Conservation (phyloP, 352 stramenopile species). For the Phytophthora megakarya region DNA sequence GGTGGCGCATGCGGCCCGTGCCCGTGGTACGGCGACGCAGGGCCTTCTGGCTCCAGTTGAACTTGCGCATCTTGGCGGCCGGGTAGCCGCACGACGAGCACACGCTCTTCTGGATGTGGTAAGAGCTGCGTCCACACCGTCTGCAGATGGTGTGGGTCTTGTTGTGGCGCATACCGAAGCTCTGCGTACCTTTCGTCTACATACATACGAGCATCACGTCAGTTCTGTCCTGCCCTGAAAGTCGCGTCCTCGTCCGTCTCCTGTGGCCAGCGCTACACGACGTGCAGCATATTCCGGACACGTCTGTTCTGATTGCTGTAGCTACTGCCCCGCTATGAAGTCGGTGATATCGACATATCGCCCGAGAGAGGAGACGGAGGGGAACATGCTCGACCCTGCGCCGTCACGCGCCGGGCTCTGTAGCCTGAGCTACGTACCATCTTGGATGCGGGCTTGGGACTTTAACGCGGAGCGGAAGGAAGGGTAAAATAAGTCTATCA, state of each 20-base stretch:
- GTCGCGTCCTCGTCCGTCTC: slow-evolving; percentile 11
- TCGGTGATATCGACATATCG: background rate
- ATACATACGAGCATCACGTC: slow-evolving; percentile 32
- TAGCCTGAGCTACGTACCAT: slow-evolving; percentile 61
- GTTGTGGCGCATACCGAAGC: slow-evolving; percentile 99
- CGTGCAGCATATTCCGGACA: no score
- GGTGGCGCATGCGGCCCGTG: slow-evolving; percentile 98
- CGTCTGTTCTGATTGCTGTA: slow-evolving; percentile 22
- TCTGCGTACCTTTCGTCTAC: slow-evolving; percentile 99
- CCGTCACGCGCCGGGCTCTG: background rate
- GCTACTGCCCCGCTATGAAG: background rate
- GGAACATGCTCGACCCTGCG: background rate
- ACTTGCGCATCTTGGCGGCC: slow-evolving; percentile 97
- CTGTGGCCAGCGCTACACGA: no score
- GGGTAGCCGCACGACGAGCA: slow-evolving; percentile 99
- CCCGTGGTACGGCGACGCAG: slow-evolving; percentile 96
- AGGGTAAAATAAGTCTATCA: slow-evolving; percentile 82
- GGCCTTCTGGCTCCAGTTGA: slow-evolving; percentile 98
- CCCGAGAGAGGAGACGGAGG: slow-evolving; percentile 20
- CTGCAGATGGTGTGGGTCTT: slow-evolving; percentile 99
- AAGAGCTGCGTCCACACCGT: slow-evolving; percentile 98
- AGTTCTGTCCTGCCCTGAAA: slow-evolving; percentile 18
- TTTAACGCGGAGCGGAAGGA: slow-evolving; percentile 89
- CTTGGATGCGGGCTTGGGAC: slow-evolving; percentile 83
- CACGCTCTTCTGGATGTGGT: slow-evolving; percentile 99